These are phyloP conservation scores for Citrullus mucosospermus DNA, from an alignment of 306 rosid species.

Conservation along the genomic window DNA sequence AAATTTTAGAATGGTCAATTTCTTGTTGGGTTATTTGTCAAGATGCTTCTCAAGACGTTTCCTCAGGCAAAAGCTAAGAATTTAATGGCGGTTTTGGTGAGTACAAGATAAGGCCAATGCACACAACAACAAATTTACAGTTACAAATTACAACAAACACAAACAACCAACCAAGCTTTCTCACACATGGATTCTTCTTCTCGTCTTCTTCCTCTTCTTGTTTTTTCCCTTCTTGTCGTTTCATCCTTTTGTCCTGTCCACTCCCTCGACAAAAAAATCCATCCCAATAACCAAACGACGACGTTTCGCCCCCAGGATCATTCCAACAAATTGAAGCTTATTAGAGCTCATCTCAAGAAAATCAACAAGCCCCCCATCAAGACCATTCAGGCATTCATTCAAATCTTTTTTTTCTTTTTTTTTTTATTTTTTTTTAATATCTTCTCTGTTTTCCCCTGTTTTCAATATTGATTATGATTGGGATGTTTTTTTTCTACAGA, in stretches of 20 bases:
- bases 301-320: constrained; percentile 39
- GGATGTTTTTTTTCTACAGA: neutral
- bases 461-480: neutral
- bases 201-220: neutral
- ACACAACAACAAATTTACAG: neutral
- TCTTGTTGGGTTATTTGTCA: neutral
- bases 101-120: neutral
- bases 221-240: constrained; percentile 4
- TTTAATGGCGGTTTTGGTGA: neutral
- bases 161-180: neutral
- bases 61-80: neutral
- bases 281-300: constrained; percentile 26
- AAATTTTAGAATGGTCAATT: neutral
- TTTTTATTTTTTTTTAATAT: neutral
- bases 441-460: constrained; percentile 14
- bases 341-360: constrained; percentile 43
- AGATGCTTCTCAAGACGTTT: neutral
- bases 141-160: neutral
- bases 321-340: constrained; percentile 29
- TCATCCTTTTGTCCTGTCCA: constrained; percentile 38
- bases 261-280: constrained; percentile 14
- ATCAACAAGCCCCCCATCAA: constrained; percentile 68
- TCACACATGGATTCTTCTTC: constrained; percentile 37
- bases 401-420: neutral
- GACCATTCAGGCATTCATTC: constrained; percentile 51